A percentile compares a stretch with the other conserved stretches of the same genome.
Evolutionary conservation across 116 monocot genomes (phyloP).

Genomic region (Trichopus zeylanicus): DNA sequence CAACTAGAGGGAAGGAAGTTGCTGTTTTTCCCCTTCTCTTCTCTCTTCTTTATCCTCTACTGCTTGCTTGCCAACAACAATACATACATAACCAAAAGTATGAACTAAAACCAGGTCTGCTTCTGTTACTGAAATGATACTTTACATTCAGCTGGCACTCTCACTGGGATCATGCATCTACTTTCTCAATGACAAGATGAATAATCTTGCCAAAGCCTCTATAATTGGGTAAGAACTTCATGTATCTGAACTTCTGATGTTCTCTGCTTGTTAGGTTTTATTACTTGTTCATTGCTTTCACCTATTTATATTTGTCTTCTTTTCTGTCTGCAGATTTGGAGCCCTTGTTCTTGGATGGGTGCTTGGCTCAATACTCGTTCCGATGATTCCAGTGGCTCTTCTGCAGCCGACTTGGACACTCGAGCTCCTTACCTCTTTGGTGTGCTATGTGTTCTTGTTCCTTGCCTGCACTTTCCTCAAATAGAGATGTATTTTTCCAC

Average conservation of each 20-base stretch:
- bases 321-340: constrained; percentile 41
- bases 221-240: constrained; percentile 51
- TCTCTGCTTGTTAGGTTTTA: not conserved
- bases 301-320: not conserved
- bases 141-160: constrained; percentile 63
- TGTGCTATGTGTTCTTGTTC: constrained; percentile 80
- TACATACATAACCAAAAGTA: too few species aligned
- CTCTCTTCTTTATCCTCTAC: too few species aligned
- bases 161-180: constrained; percentile 85
- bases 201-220: constrained; percentile 54
- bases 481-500: constrained; percentile 10
- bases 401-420: constrained; percentile 83
- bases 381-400: constrained; percentile 58
- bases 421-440: constrained; percentile 81
- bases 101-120: not conserved
- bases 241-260: not conserved
- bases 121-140: not conserved
- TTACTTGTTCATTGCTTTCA: not conserved
- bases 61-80: not conserved
- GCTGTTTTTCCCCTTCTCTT: too few species aligned
- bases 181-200: constrained; percentile 97
- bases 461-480: constrained; percentile 84
- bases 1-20: too few species aligned
- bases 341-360: constrained; percentile 78
- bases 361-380: constrained; percentile 59